Percentiles rank a stretch among this genome's conserved stretches.
These are phyloP conservation scores for Penicillium glabrum DNA, from an alignment of 2,329 filamentous ascomycete genomes.

Conservation along the genomic window DNA sequence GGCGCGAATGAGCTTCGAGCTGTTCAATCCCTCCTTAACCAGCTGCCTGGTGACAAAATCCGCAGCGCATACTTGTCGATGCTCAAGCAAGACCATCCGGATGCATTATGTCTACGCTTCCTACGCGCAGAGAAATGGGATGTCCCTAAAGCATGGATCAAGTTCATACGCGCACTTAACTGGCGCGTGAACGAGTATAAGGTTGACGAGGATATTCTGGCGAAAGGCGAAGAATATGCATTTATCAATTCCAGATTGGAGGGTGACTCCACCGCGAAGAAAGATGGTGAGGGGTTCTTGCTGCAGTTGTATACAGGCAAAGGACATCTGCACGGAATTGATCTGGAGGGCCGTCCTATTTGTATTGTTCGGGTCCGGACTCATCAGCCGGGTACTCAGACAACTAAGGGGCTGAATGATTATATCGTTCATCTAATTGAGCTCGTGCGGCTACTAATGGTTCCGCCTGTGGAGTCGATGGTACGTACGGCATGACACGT, in stretches of 20 bases:
- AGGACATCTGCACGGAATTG: constrained; percentile 39
- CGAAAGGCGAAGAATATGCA: constrained; percentile 35
- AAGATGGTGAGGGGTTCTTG: constrained; percentile 34
- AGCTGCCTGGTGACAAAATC: constrained; percentile 24
- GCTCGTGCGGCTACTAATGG: constrained; percentile 31
- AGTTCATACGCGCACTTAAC: constrained; percentile 40
- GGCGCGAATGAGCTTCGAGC: constrained; percentile 11
- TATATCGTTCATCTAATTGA: constrained; percentile 46
- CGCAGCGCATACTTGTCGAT: constrained; percentile 23
- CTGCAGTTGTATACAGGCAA: constrained; percentile 41
- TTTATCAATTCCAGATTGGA: constrained; percentile 19
- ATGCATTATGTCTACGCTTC: constrained; percentile 42
- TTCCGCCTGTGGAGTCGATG: constrained; percentile 20
- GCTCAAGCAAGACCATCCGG: constrained; percentile 38
- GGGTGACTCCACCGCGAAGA: constrained; percentile 24
- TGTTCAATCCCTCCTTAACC: constrained; percentile 20
- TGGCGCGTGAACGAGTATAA: constrained; percentile 38
- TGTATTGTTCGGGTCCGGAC: constrained; percentile 38
- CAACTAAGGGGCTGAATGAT: constrained; percentile 35
- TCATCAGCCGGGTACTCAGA: constrained; percentile 35
- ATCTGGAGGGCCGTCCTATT: constrained; percentile 38
- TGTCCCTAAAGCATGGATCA: constrained; percentile 40
- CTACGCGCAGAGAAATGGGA: constrained; percentile 43
- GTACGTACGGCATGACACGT: constrained; percentile 4
- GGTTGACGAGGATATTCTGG: constrained; percentile 33